phyloP scores from a whole-genome alignment of 2,329 filamentous ascomycete genomes.

The Pyrenophora seminiperda region DNA sequence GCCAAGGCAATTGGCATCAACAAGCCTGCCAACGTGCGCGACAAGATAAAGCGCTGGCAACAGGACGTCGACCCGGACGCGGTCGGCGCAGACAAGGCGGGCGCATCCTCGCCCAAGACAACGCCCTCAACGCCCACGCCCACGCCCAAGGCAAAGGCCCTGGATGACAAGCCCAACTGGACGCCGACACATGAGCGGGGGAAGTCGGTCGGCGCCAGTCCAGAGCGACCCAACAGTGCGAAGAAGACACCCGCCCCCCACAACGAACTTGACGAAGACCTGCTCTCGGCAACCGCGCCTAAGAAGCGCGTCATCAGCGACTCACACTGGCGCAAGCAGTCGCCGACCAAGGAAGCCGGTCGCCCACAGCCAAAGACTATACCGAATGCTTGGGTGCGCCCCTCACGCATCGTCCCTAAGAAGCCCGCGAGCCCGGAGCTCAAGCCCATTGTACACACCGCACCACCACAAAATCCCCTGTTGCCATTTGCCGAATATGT shows the following conservation, averaged over 20 bases:
- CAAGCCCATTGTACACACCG: slow-evolving; percentile 14
- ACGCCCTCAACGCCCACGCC: slow-evolving; percentile 24
- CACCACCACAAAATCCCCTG: slow-evolving; percentile 23
- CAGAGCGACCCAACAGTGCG: slow-evolving; percentile 38
- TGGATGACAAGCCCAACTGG: slow-evolving; percentile 37
- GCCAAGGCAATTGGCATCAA: slow-evolving; percentile 50
- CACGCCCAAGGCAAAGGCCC: slow-evolving; percentile 33
- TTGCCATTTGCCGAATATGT: slow-evolving; percentile 33
- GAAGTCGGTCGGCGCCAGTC: slow-evolving; percentile 32
- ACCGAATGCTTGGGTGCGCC: slow-evolving; percentile 48
- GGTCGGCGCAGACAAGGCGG: slow-evolving; percentile 19
- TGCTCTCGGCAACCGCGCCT: slow-evolving; percentile 65
- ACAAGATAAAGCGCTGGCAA: slow-evolving; percentile 85
- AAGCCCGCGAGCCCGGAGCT: slow-evolving; percentile 18
- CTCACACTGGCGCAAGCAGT: slow-evolving; percentile 74
- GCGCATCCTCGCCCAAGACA: slow-evolving; percentile 4
- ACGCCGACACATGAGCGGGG: slow-evolving; percentile 30
- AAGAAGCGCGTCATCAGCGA: slow-evolving; percentile 94
- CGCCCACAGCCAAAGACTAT: slow-evolving; percentile 43
- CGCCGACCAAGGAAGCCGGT: slow-evolving; percentile 40
- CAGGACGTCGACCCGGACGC: slow-evolving; percentile 70
- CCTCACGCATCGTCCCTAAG: slow-evolving; percentile 35
- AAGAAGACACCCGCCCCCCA: slow-evolving; percentile 39
- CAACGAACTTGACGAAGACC: slow-evolving; percentile 52
- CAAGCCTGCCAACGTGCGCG: slow-evolving; percentile 62